Evolutionary conservation across 2,329 filamentous ascomycete genomes (phyloP), one percentile per base, ranked within the genome.

Genomic region (Fusarium concolor): DNA sequence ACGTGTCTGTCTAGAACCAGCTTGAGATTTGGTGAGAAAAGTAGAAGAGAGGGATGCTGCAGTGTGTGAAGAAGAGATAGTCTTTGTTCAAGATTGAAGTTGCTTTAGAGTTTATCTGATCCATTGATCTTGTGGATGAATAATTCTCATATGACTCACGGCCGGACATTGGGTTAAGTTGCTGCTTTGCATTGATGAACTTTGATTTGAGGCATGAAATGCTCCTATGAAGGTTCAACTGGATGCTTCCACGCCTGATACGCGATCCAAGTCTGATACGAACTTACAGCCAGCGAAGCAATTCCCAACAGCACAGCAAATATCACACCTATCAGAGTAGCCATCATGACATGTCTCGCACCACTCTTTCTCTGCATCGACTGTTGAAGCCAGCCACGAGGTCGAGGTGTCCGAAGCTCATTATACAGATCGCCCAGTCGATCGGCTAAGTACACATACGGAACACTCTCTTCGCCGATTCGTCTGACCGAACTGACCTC

Each of bases 201-300:
- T n/a, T n/a, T n/a, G n/a, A n/a, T n/a, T n/a, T n/a, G n/a, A n/a
- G n/a, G n/a, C n/a, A n/a, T n/a, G n/a, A n/a, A n/a, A n/a, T n/a
- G n/a, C n/a, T n/a, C n/a, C n/a, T n/a, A 33, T 8, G 14, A 26
- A 2, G 22, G 17, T 2, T 20, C 18, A 15, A 59, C n/a, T 1
- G 52, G 56, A 17, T 59, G n/a, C 10, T 57, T 56, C 56, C 56
- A 59, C 0, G 39, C 51, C 2, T 58, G 51, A 18, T 46, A 58
- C 1, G 39, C 56, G 10, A 56, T 33, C 56, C 56, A 56, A 12
- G 51, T 1, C 4, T 58, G 56, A 9, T 56, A 58, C 1, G 41
- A 56, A 12, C 51, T 45, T 2, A 58, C 33, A 22, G 33, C 51
- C 2, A 58, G 33, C 2, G 51, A 38, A 0, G n/a, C 17, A 5